A percentile compares a stretch with the other conserved stretches of the same genome.
These are phyloP conservation scores for Coleophoma eucalyptorum DNA, from an alignment of 2,329 filamentous ascomycete genomes.

Conservation along the genomic window DNA sequence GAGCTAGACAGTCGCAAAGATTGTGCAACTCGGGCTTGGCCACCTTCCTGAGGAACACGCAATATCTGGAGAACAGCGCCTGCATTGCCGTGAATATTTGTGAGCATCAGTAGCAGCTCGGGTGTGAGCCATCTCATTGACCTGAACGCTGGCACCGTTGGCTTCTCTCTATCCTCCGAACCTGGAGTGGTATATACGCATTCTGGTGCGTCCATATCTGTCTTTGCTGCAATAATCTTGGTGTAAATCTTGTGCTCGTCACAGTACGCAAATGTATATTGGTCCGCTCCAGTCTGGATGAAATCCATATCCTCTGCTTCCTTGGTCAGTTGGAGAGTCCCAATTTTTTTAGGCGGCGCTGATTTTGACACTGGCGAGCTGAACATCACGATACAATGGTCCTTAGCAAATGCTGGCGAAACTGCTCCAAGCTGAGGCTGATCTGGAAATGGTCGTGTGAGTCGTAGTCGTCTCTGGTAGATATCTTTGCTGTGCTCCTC, in stretches of 20 bases:
- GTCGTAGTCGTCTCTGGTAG: constrained; percentile 57
- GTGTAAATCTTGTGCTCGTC: constrained; percentile 72
- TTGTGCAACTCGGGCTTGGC: constrained; percentile 45
- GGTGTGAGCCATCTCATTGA: constrained; percentile 56
- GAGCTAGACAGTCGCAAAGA: constrained; percentile 57
- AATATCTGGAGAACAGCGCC: constrained; percentile 55
- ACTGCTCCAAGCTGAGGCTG: constrained; percentile 68
- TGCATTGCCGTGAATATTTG: constrained; percentile 55
- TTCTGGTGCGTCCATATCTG: constrained; percentile 40
- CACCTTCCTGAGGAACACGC: constrained; percentile 29
- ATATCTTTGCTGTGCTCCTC: constrained; percentile 41
- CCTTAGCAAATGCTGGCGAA: constrained; percentile 71
- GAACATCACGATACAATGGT: constrained; percentile 79
- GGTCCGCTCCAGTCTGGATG: constrained; percentile 53
- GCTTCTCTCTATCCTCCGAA: constrained; percentile 36
- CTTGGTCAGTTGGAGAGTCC: constrained; percentile 44
- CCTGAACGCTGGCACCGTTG: constrained; percentile 48
- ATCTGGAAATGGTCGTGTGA: constrained; percentile 45
- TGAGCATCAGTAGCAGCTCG: constrained; percentile 52
- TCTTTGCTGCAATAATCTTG: constrained; percentile 28
- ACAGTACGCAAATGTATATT: constrained; percentile 75
- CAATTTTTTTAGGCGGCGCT: constrained; percentile 45
- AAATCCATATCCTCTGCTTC: constrained; percentile 71
- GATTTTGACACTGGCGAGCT: constrained; percentile 46
- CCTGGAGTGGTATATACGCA: constrained; percentile 52